Evolutionary conservation across 306 rosid species (phyloP), one percentile per base, ranked within the genome.

Genomic region (Vigna mungo): DNA sequence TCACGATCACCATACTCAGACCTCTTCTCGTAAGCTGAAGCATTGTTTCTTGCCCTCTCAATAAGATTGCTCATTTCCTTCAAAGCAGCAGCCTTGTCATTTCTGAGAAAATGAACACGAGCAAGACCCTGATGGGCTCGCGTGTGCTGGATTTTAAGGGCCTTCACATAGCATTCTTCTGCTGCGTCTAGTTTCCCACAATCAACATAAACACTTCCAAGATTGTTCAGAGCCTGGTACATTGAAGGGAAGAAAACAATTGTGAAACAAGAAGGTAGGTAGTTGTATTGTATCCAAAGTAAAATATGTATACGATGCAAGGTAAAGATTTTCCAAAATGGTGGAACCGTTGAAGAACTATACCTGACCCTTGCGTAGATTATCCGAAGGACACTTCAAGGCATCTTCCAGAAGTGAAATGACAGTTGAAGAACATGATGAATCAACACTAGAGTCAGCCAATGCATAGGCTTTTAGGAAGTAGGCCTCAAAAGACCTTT

Each of bases 111-210:
- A 87, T 88, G 90, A 80, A 93, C 98, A 85, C 97, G 95, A 44
- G 98, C 98, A 74, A 93, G 97, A 52, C 97, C 98, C 82, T 93
- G 97, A 83, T 93, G 97, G 5, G 98, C 98, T 62, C 98, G 96
- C 30, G 97, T 88, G 79, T 93, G 98, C 80, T 86, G 90, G 80
- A 93, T 90, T 55, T 91, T 84, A 21, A 93, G 97, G 84, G 98
- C 98, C 84, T 86, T 91, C 41, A 83, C 87, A 82, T 93, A 93
- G 86, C 97, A 93, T 80, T 91, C 96, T 67, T 97, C 96, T 18
- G 98, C 98, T 71, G 78, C 30, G 54, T 91, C 97, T 72, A 91
- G 78, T 79, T 87, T 89, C 75, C 48, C 86, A n/a, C 87, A 82
- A 72, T 93, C 98, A 27, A 93, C 98, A 76, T 85, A 88, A 74